Conservation (phyloP, 805 yeast species). For the Phaffomyces opuntiae region DNA sequence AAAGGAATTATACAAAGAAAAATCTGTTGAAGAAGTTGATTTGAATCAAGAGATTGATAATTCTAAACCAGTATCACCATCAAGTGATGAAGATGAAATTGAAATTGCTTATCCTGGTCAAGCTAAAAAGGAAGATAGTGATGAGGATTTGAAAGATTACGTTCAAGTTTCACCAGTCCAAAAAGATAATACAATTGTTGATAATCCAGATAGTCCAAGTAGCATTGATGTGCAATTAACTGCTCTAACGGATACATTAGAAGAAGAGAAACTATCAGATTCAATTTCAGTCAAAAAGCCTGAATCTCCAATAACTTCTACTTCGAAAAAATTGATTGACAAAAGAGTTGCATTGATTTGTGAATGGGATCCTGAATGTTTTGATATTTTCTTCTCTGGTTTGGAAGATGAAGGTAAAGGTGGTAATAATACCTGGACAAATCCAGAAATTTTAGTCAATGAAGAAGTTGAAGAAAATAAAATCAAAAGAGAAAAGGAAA, state of each 20-base stretch:
- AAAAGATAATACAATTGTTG: not conserved
- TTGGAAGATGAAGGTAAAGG: constrained; percentile 38
- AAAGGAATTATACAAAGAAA: constrained; percentile 25
- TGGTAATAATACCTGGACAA: constrained; percentile 50
- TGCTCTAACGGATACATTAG: constrained; percentile 1
- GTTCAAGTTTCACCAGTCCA: constrained; percentile 4
- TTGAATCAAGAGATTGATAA: not conserved
- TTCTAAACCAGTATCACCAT: too few species aligned
- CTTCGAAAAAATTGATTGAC: constrained; percentile 16
- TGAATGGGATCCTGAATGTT: constrained; percentile 52
- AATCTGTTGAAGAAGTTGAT: not conserved
- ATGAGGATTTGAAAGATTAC: constrained; percentile 3
- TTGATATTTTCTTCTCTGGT: constrained; percentile 47
- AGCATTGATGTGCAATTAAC: constrained; percentile 3
- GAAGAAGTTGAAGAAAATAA: constrained; percentile 46
- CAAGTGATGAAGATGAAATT: too few species aligned
- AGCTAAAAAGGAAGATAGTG: not conserved
- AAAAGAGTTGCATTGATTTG: constrained; percentile 44
- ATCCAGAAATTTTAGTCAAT: constrained; percentile 43
- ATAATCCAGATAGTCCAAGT: constrained; percentile 3
- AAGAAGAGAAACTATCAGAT: constrained; percentile 4
- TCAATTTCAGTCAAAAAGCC: not conserved
- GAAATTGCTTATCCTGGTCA: too few species aligned
- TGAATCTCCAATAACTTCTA: not conserved
- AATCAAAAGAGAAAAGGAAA: constrained; percentile 20